A percentile compares a stretch with the other conserved stretches of the same genome.
phyloP scores from a whole-genome alignment of 306 rosid species.

The Dalbergia oliveri region DNA sequence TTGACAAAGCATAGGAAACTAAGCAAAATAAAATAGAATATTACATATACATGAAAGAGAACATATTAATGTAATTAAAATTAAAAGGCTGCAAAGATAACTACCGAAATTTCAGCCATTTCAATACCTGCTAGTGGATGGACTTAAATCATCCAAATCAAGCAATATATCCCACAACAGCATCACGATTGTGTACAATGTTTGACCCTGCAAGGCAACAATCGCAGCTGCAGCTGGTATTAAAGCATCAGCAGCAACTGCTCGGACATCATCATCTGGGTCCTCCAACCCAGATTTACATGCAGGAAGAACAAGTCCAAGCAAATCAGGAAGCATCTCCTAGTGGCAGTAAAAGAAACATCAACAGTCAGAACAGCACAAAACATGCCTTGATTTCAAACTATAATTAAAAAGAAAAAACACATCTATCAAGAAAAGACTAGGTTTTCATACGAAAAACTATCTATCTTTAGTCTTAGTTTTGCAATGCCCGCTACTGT shows the following conservation, averaged over 20 bases:
- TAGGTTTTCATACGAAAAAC: conserved; percentile 22
- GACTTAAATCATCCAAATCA: conserved; percentile 99
- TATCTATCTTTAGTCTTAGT: not conserved
- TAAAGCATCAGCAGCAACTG: conserved; percentile 99
- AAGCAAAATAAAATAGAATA: conserved; percentile 13
- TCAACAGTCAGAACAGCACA: conserved; percentile 30
- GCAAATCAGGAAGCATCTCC: conserved; percentile 95
- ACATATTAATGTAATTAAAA: conserved; percentile 24
- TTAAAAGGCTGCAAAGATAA: not conserved
- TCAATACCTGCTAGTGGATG: conserved; percentile 95
- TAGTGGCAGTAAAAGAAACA: conserved; percentile 50
- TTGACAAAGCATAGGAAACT: conserved; percentile 4
- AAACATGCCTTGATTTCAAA: conserved; percentile 17
- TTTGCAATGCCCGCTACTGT: not conserved
- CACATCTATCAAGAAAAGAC: not conserved
- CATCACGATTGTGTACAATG: conserved; percentile 87
- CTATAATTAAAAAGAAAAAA: not conserved
- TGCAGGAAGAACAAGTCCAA: conserved; percentile 85
- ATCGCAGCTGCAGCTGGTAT: conserved; percentile 88
- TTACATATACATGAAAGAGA: not conserved
- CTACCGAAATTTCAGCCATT: conserved; percentile 5
- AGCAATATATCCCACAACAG: conserved; percentile 95
- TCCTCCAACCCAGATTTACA: conserved; percentile 97
- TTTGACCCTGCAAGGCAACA: conserved; percentile 80
- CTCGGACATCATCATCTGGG: conserved; percentile 98